A percentile compares a stretch with the other conserved stretches of the same genome.
These are phyloP conservation scores for Nakazawaea siamensis DNA, from an alignment of 805 yeast species.

Conservation along the genomic window DNA sequence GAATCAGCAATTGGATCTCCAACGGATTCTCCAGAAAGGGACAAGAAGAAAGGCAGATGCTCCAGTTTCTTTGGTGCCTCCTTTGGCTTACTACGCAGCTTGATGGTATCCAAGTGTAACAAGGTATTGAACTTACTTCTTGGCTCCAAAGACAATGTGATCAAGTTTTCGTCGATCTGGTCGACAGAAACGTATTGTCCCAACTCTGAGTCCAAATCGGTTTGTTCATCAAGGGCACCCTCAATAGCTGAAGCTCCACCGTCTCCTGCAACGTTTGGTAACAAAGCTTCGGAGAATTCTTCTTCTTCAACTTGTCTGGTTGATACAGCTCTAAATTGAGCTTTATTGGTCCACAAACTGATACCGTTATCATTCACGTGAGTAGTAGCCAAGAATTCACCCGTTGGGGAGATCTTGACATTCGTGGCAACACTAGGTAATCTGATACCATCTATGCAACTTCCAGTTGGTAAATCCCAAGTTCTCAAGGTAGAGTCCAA, in stretches of 20 bases:
- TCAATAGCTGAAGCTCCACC: conserved; percentile 65
- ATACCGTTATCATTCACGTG: conserved; percentile 90
- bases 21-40: conserved; percentile 54
- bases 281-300: conserved; percentile 52
- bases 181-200: conserved; percentile 41
- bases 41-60: conserved; percentile 74
- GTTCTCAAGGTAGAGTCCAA: conserved; percentile 86
- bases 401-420: conserved; percentile 75
- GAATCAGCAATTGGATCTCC: conserved; percentile 51
- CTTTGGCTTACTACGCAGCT: conserved; percentile 78
- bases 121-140: conserved; percentile 73
- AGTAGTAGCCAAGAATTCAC: conserved; percentile 86
- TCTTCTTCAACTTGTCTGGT: conserved; percentile 70
- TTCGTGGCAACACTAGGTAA: conserved; percentile 75
- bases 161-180: conserved; percentile 53
- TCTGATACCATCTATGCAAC: conserved; percentile 86
- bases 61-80: conserved; percentile 85
- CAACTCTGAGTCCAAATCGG: conserved; percentile 21
- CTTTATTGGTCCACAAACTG: conserved; percentile 83
- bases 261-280: conserved; percentile 77
- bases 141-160: conserved; percentile 74
- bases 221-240: conserved; percentile 59
- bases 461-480: conserved; percentile 97
- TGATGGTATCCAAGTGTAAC: conserved; percentile 75
- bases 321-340: conserved; percentile 73